Base-by-base conservation (phyloP, 768 basidiomycete species). In the Trametes gibbosa region DNA sequence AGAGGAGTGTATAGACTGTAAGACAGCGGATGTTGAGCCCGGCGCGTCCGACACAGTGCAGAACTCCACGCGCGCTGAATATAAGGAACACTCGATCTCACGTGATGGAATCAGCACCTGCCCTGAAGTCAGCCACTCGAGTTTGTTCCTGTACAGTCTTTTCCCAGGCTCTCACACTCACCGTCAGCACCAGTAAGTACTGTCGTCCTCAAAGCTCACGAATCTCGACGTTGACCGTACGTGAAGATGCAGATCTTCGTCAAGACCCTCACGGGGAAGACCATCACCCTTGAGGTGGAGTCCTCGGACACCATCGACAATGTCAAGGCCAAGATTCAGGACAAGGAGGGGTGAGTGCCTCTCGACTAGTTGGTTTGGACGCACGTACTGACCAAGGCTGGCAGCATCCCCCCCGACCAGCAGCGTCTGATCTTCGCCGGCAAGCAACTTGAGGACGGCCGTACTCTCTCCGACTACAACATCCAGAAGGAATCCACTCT, bases 401-500 rank as follows among this genome's bases (percentile, higher is more conserved):
- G 24, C 56, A 90, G 89, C 61, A 97, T 96, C 65, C 94, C 92
- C 59, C 94, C 93, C 63, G 95, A 95, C 74, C 93, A 95, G 74
- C 94, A 97, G 71, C 89, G 94, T 59, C 81, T 97, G 62, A 97
- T 95, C 75, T 94, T 98, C 66, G 96, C 96, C 59, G 96, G 96
- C 53, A 98, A 98, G 84, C 96, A 98, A 76, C 86, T 98, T 59
- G 96, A 98, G 77, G 96, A 98, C 75, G 96, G 96, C 47, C 90
- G 96, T 68, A 98, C 95, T 7, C 80, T 98, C 43, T 89, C 84
- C 66, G 96, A 98, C 78, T 98, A 96, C 82, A 96, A 96, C 80
- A 97, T 96, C 72, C 94, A 95, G 80, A 95, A 95, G 78, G 95
- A 98, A 76, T 95, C 93, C 21, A 98, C 95, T 25, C 91, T 98